Base-by-base conservation (phyloP, 495 filamentous ascomycete species). In the Rostrohypoxylon terebratum region DNA sequence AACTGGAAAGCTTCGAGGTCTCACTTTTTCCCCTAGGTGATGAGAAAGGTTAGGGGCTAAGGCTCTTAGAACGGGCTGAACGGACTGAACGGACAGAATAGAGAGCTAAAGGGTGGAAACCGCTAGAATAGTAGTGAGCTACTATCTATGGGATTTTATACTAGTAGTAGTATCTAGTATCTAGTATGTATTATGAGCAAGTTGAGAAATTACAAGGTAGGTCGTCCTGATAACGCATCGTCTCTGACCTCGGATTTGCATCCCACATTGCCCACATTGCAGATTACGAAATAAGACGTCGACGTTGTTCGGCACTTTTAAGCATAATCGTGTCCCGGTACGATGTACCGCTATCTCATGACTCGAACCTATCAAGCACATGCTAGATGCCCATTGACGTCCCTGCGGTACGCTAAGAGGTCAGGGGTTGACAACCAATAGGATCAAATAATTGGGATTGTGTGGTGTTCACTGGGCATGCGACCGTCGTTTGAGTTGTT, bases 351-450 rank as follows among this genome's bases (percentile, higher is more conserved):
- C 18, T 45, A 71, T 47, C 54, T 44, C 42, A 65, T 57, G 63
- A 60, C 48, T n/a, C n/a, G n/a, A 33, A 63, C 21, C 16, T 59
- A 20, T 42, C 48, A 28, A 53, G 45, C 64, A 64, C 58, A 63
- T 72, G 70, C 63, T 42, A 72, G 60, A 73, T 54, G 54, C 68
- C 28, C 28, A 28, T 59, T 36, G 34, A 38, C 34, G 38, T 42
- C 38, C 38, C 38, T 68, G 28, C 21, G 23, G n/a, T 18, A n/a
- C 59, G 59, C 53, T 60, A 59, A 55, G 54, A 10, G 14, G 4
- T 13, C 55, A 68, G 42, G 71, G 65, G 55, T 62, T n/a, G 13
- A n/a, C n/a, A 59, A 33, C 71, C 61, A 73, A 73, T 73, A 48
- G 16, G 18, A 63, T 21, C 1, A 4, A 36, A 25, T 63, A 73